Evolutionary conservation across 1,284 basidiomycete genomes (phyloP).

Genomic region (Tausonia pullulans): DNA sequence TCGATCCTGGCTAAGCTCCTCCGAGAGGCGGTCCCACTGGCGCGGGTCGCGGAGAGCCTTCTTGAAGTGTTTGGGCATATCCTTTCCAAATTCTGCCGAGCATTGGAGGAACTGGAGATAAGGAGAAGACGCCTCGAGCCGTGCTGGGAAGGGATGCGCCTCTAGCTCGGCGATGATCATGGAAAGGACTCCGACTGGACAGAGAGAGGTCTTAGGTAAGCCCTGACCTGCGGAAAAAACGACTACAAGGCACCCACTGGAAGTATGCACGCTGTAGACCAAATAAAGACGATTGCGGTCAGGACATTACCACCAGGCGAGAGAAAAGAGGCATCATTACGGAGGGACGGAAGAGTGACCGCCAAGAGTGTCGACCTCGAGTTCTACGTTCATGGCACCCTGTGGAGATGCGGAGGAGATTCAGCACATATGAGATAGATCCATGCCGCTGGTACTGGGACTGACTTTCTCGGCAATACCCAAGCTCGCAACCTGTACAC

Average conservation of each 20-base stretch:
- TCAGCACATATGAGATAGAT: too few relatives aligned
- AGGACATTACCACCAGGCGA: slow-evolving; percentile 20
- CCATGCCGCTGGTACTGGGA: too few relatives aligned
- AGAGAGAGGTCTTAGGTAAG: slow-evolving; percentile 29
- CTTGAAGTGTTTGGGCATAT: slow-evolving; percentile 30
- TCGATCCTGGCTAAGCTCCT: slow-evolving; percentile 21
- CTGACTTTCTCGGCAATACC: too few relatives aligned
- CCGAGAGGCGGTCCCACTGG: slow-evolving; percentile 35
- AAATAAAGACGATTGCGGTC: too few relatives aligned
- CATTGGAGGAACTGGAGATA: slow-evolving; percentile 39
- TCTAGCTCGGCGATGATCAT: slow-evolving; percentile 31
- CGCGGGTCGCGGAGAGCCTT: slow-evolving; percentile 28
- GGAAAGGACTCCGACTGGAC: slow-evolving; percentile 33
- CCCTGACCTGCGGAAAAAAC: slow-evolving; percentile 25
- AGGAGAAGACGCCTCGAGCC: slow-evolving; percentile 31
- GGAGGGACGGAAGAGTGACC: slow-evolving; percentile 18
- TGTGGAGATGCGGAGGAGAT: slow-evolving; percentile 15
- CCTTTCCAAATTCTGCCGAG: slow-evolving; percentile 36
- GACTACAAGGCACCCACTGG: too few relatives aligned
- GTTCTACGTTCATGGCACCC: slow-evolving; percentile 17
- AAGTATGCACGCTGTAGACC: too few relatives aligned
- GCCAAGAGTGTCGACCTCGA: slow-evolving; percentile 21
- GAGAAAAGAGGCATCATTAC: not conserved
- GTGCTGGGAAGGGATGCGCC: slow-evolving; percentile 25
- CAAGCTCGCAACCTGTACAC: too few relatives aligned